Conservation (phyloP, 805 yeast genomes). For the Saturnispora diversa region DNA sequence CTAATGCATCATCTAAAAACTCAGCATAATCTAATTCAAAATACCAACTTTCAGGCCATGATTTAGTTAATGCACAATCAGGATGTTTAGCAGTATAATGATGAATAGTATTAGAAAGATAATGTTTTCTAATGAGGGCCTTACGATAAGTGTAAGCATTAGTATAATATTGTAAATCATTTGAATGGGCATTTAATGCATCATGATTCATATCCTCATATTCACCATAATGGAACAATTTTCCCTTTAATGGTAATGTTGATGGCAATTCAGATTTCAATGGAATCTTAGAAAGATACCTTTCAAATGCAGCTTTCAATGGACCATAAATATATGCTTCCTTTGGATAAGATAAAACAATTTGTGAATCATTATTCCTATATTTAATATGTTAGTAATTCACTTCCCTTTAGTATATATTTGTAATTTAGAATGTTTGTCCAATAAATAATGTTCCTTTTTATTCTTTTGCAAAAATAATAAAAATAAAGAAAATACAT, state of each 20-base stretch:
- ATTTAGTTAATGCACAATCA: slow-evolving; percentile 43
- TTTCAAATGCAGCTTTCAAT: slow-evolving; percentile 31
- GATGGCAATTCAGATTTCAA: slow-evolving; percentile 11
- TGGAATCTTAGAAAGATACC: slow-evolving; percentile 8
- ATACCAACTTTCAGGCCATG: slow-evolving; percentile 70
- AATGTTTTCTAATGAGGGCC: slow-evolving; percentile 86
- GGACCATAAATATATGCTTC: slow-evolving; percentile 38
- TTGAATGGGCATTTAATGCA: slow-evolving; percentile 29
- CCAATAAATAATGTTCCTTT: no score
- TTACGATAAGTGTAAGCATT: slow-evolving; percentile 85
- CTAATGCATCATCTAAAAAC: slow-evolving; percentile 86
- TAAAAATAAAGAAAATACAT: no score
- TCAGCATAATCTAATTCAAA: slow-evolving; percentile 94
- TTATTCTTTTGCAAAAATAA: no score
- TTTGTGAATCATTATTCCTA: background rate
- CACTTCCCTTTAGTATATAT: no score
- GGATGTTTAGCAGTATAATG: slow-evolving; percentile 72
- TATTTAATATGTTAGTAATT: background rate
- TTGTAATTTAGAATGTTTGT: no score
- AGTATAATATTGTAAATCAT: slow-evolving; percentile 44
- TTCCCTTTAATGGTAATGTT: slow-evolving; percentile 21
- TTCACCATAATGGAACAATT: slow-evolving; percentile 71
- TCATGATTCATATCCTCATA: slow-evolving; percentile 86
- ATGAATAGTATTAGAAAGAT: slow-evolving; percentile 74
- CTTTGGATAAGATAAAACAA: slow-evolving; percentile 33